These are phyloP conservation scores for Haplosporangium sp. DNA, from an alignment of 371 early-diverging fungal species.

Conservation along the genomic window DNA sequence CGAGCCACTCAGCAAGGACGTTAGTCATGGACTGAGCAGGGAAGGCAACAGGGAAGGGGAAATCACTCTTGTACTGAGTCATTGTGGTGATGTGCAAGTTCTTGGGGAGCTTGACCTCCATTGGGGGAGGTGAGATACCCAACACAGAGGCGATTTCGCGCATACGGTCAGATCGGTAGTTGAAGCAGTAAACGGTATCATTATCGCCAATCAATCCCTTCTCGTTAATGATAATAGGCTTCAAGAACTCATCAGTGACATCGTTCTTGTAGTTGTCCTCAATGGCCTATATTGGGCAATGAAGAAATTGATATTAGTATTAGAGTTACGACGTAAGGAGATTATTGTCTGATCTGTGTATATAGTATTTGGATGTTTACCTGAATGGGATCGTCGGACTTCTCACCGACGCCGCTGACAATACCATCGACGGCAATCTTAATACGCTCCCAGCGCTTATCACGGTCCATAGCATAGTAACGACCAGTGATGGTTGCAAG, in stretches of 20 bases:
- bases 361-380: conserved; percentile 11
- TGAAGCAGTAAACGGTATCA: conserved; percentile 93
- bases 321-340: neutral
- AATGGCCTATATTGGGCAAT: conserved; percentile 64
- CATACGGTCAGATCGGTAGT: conserved; percentile 99
- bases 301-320: neutral
- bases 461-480: conserved; percentile 99
- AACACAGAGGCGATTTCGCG: conserved; percentile 94
- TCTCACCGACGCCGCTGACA: conserved; percentile 87
- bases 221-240: conserved; percentile 91
- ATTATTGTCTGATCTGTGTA: neutral
- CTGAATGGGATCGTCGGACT: conserved; percentile 73
- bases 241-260: conserved; percentile 98
- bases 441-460: conserved; percentile 99
- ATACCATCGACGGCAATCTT: conserved; percentile 93
- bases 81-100: conserved; percentile 90
- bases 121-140: conserved; percentile 91
- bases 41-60: conserved; percentile 93
- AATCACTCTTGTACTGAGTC: conserved; percentile 98
- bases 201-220: conserved; percentile 81
- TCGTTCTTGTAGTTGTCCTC: conserved; percentile 86
- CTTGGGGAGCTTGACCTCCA: conserved; percentile 83
- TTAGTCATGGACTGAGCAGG: conserved; percentile 96
- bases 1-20: conserved; percentile 97
- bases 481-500: conserved; percentile 96